Evolutionary conservation across 768 basidiomycete species (phyloP), one percentile per base, ranked within the genome.

Genomic region (Clitopilus passeckerianus): DNA sequence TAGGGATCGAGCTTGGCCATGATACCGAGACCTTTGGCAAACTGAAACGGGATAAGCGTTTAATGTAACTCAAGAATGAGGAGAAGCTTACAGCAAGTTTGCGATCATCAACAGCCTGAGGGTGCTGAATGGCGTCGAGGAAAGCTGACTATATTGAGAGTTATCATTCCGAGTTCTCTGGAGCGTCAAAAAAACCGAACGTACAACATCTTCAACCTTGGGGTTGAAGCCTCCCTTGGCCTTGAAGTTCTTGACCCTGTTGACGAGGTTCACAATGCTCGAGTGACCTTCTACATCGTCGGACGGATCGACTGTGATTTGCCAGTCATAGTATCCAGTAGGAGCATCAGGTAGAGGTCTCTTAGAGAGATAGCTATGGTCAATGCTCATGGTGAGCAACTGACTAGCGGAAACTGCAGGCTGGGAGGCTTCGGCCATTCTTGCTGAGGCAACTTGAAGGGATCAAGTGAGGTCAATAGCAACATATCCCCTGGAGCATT

Each of bases 261-360:
- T 62, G 41, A 72, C 57, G 55, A 74, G 63, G 54, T 75, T 75
- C 52, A 70, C 72, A 16, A 79, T 61, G 7, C 63, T 63, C 9
- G 76, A 74, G 54, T 78, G 77, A 7, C 68, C 71, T 37, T 74
- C 66, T 0, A 61, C 63, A 20, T 64, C 61, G 16, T 64, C 64
- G n/a, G 65, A 65, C 16, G 71, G 68, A 30, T 70, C 63, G 14
- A 68, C 65, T 8, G 67, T 65, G 12, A 74, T 70, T 63, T 80
- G 70, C 66, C 71, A 75, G 61, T 79, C 76, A 63, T 82, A 82
- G 56, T 73, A 74, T 6, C 79, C 80, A 60, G 78, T 77, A 5
- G 75, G 75, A 4, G 80, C 74, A 34, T 61, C 63, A 6, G 80
- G 80, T 0, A 72, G 66, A 23, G 74, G 65, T 9, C 80, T 71